Evolutionary conservation across 176 grass and related monocot species (phyloP).

Genomic region (Poa annua): DNA sequence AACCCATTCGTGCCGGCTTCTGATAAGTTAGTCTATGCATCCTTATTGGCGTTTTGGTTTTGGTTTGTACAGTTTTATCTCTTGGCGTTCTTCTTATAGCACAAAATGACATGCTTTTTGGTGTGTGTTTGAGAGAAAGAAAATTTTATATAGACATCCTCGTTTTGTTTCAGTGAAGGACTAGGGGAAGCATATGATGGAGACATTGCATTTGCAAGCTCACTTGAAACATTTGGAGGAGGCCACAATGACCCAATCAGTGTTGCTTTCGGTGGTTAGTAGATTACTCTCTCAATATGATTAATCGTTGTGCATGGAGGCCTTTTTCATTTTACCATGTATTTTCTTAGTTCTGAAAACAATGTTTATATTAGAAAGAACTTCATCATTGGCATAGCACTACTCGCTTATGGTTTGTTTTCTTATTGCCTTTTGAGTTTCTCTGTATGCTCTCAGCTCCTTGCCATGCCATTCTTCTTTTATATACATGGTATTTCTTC

Average conservation of each 20-base stretch:
- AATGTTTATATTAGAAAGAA: slow-evolving; percentile 23
- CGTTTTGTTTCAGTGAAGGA: slow-evolving; percentile 70
- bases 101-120: neutral
- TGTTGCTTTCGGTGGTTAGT: slow-evolving; percentile 96
- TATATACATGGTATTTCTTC: neutral
- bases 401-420: slow-evolving; percentile 5
- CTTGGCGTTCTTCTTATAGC: neutral
- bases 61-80: neutral
- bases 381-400: neutral
- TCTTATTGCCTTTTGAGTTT: slow-evolving; percentile 9
- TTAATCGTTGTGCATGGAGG: neutral
- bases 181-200: slow-evolving; percentile 93
- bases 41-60: slow-evolving; percentile 49
- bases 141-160: slow-evolving; percentile 16
- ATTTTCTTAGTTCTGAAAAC: slow-evolving; percentile 35
- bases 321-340: neutral
- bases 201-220: slow-evolving; percentile 96
- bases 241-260: slow-evolving; percentile 96
- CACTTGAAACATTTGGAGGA: slow-evolving; percentile 96
- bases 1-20: neutral
- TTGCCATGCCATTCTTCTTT: neutral
- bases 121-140: neutral
- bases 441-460: neutral
- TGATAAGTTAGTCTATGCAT: slow-evolving; percentile 24
- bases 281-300: slow-evolving; percentile 34